Evolutionary conservation across 371 early-diverging fungal genomes (phyloP).

Genomic region (Mucor piriformis): DNA sequence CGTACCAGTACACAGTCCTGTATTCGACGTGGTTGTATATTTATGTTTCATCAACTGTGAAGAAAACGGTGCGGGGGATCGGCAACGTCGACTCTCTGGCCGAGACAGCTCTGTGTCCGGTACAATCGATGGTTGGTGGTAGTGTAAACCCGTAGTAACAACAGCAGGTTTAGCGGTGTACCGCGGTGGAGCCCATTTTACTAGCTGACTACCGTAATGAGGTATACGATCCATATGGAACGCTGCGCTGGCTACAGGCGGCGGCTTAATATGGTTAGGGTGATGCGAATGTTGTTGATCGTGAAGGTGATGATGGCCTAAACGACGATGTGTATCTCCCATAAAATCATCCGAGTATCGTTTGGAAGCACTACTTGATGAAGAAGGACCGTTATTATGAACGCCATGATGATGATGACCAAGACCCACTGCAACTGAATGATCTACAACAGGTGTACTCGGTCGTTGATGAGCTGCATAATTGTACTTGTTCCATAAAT

Average conservation of each 20-base stretch:
- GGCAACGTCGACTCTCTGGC: slow-evolving; percentile 22
- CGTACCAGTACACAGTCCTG: background rate
- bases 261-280: background rate
- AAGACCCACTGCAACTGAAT: background rate
- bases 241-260: background rate
- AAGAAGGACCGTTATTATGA: no score
- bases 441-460: slow-evolving; percentile 14
- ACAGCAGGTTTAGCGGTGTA: background rate
- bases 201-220: slow-evolving; percentile 23
- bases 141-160: background rate
- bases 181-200: slow-evolving; percentile 26
- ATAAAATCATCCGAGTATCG: slow-evolving; percentile 8
- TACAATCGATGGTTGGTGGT: background rate
- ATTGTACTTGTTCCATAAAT: slow-evolving; percentile 17
- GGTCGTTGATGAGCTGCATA: slow-evolving; percentile 21
- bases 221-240: slow-evolving; percentile 17
- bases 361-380: background rate
- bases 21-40: slow-evolving; percentile 1
- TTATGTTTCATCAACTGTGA: slow-evolving; percentile 8
- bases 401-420: background rate
- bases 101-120: background rate
- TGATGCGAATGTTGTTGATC: slow-evolving; percentile 6
- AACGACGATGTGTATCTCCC: slow-evolving; percentile 2
- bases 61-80: slow-evolving; percentile 13
- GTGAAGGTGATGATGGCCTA: background rate